Evolutionary conservation across 345 rosid genomes (phyloP).

Genomic region (Pistacia vera): DNA sequence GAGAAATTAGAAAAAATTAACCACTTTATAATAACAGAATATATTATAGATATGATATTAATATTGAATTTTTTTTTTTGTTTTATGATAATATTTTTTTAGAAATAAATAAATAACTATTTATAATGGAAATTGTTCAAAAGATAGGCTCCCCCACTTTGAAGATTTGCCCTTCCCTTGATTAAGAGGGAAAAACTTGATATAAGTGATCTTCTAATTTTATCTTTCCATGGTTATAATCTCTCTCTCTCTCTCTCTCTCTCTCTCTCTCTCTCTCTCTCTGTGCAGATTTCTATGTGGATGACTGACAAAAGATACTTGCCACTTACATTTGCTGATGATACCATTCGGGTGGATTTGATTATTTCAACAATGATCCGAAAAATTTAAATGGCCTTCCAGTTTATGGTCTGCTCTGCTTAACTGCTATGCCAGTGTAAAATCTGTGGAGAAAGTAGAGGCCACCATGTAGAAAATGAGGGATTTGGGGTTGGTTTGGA

Average conservation of each 20-base stretch:
- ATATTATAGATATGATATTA: too few relatives aligned
- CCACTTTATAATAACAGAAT: too few relatives aligned
- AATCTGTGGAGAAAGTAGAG: slow-evolving; percentile 44
- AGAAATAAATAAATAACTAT: too few relatives aligned
- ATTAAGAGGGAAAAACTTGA: too few relatives aligned
- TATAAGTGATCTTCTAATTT: background rate
- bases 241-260: background rate
- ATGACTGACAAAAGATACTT: slow-evolving; percentile 38
- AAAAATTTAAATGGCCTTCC: slow-evolving; percentile 7
- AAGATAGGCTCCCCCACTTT: too few relatives aligned
- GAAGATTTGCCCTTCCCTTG: too few relatives aligned
- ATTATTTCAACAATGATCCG: slow-evolving; percentile 38
- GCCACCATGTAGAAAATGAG: slow-evolving; percentile 35
- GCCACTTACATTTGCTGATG: slow-evolving; percentile 16
- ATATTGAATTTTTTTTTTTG: too few relatives aligned
- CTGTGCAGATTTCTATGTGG: slow-evolving; percentile 46
- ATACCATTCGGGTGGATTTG: slow-evolving; percentile 45
- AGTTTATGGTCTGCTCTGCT: slow-evolving; percentile 40
- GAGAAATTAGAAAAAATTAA: too few relatives aligned
- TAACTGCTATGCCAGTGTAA: slow-evolving; percentile 33
- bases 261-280: too few relatives aligned
- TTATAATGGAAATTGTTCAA: too few relatives aligned
- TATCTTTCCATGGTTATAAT: background rate
- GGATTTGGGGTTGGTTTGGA: slow-evolving; percentile 26
- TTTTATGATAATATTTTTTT: too few relatives aligned